Base-by-base conservation (phyloP, 2,329 filamentous ascomycete species). In the Paracamarosporium sp. region DNA sequence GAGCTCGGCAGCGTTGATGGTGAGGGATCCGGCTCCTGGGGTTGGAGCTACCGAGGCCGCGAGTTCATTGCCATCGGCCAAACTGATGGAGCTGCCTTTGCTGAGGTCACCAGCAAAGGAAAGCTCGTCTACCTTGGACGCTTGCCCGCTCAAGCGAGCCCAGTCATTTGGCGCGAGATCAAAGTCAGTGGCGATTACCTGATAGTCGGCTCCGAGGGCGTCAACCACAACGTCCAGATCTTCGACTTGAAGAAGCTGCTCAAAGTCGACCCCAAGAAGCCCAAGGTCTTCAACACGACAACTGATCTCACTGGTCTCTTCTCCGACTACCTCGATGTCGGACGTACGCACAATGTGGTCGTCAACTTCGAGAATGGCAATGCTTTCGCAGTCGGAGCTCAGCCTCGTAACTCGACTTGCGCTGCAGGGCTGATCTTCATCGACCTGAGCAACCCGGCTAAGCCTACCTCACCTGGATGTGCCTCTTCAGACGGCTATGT, bases 401-500 rank as follows among this genome's bases (percentile, higher is more conserved):
- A 57, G 1, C 71, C 69, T 15, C 72, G 73, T 6, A 72, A 70
- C 38, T 62, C 63, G 54, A 68, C 69, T 12, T 87, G 85, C 75
- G 73, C 72, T 11, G 79, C 80, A 22, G 85, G 85, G 8, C 74
- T 86, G 28, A 85, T 85, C 72, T 85, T 86, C 76, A 82, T 87
- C 65, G 82, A 87, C 70, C 74, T 87, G 35, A 78, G 78, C n/a
- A 80, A 86, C 63, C 78, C 84, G 9, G 55, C 67, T 30, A 73
- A 74, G 60, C 72, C 72, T 12, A 80, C 73, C 33, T 80, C 79
- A 5, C 81, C 83, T 17, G 85, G 85, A 27, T 87, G 85, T 65
- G 80, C 80, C 4, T 75, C 78, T n/a, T 70, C 80, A 31, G 85
- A 86, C 66, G 84, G 84, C 56, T 87, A 87, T 66, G 83, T 86